A percentile compares a stretch with the other conserved stretches of the same genome.
These are phyloP conservation scores for Caloboletus firmus DNA, from an alignment of 1,284 basidiomycete genomes.

Conservation along the genomic window DNA sequence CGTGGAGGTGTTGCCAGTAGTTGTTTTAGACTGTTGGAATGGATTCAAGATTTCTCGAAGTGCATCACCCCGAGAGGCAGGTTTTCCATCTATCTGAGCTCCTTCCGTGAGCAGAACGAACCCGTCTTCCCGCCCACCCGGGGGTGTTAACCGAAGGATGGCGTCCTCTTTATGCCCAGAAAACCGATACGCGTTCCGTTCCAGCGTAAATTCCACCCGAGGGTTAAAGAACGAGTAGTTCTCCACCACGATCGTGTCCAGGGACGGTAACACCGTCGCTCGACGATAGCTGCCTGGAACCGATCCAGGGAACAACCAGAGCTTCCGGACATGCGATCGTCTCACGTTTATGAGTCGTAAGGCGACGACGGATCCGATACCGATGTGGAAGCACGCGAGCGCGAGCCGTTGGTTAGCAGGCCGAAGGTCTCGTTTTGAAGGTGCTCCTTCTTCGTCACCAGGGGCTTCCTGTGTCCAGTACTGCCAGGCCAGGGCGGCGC, in stretches of 20 bases:
- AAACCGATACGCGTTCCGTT: constrained; percentile 28
- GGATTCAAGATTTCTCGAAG: constrained; percentile 23
- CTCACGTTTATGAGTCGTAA: constrained; percentile 29
- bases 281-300: constrained; percentile 27
- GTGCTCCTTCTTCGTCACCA: constrained; percentile 13
- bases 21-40: constrained; percentile 6
- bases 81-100: constrained; percentile 25
- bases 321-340: constrained; percentile 30
- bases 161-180: constrained; percentile 21
- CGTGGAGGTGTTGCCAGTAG: background rate
- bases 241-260: constrained; percentile 30
- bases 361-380: constrained; percentile 30
- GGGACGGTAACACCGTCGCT: constrained; percentile 20
- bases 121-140: constrained; percentile 17
- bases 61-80: constrained; percentile 20
- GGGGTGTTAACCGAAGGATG: constrained; percentile 19
- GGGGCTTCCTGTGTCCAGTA: constrained; percentile 30
- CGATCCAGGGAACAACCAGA: constrained; percentile 33
- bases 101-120: constrained; percentile 28
- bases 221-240: constrained; percentile 25
- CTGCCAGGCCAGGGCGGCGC: constrained; percentile 43
- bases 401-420: constrained; percentile 33
- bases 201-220: constrained; percentile 27
- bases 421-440: constrained; percentile 28
- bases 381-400: constrained; percentile 32